Percentiles rank a stretch among this genome's conserved stretches.
These are phyloP conservation scores for Rhizophagus sp. DNA, from an alignment of 192 early-diverging fungal genomes.

Conservation along the genomic window DNA sequence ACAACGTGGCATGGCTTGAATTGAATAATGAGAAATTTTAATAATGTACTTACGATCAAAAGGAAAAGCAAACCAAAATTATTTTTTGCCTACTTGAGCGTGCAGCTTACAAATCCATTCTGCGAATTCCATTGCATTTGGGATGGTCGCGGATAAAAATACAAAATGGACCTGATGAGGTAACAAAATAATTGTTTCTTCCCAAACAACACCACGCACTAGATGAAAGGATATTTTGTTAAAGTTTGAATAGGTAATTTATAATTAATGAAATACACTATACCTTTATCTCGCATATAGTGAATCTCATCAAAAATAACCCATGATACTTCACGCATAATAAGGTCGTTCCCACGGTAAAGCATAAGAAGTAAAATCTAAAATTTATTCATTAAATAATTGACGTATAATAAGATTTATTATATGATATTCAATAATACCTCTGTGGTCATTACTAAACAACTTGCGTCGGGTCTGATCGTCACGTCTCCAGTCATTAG, in stretches of 20 bases:
- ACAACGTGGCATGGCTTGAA: conserved; percentile 89
- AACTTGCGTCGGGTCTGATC: conserved; percentile 89
- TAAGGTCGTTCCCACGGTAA: conserved; percentile 92
- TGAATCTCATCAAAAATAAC: conserved; percentile 99
- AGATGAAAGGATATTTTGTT: background rate
- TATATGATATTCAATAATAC: background rate
- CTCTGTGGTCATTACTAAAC: conserved; percentile 98
- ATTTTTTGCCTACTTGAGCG: conserved; percentile 53
- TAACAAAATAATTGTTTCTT: conserved; percentile 95
- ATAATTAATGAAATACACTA: conserved; percentile 4
- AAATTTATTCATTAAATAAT: conserved; percentile 51
- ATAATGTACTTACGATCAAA: background rate
- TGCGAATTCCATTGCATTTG: conserved; percentile 99
- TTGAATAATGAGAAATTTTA: background rate
- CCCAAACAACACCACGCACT: conserved; percentile 97
- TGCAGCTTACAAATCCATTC: conserved; percentile 97
- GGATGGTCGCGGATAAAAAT: conserved; percentile 97
- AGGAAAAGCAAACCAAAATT: background rate
- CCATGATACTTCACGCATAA: conserved; percentile 97
- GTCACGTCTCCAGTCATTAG: conserved; percentile 99
- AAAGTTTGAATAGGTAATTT: conserved; percentile 15
- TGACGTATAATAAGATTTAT: conserved; percentile 50
- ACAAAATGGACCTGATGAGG: conserved; percentile 92
- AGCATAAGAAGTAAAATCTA: conserved; percentile 96
- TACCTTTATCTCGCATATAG: conserved; percentile 94